Evolutionary conservation across 1,284 basidiomycete genomes (phyloP).

Genomic region (Irpex sp.): DNA sequence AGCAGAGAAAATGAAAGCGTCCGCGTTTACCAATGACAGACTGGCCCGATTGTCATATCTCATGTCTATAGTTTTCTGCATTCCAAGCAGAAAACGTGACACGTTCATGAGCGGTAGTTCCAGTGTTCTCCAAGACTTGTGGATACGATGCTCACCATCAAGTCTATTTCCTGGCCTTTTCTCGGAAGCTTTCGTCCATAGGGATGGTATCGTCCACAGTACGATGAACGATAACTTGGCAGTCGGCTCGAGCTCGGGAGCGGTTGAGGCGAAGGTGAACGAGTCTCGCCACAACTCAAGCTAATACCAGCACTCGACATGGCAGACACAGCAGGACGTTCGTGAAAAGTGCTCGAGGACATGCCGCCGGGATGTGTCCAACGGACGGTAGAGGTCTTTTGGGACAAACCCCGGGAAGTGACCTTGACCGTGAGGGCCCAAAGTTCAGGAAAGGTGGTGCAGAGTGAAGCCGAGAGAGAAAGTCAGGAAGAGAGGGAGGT

Average conservation of each 20-base stretch:
- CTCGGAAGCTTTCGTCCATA: not conserved
- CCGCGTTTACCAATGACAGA: constrained; percentile 4
- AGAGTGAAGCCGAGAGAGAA: not conserved
- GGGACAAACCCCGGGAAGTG: not conserved
- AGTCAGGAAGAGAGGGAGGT: not conserved
- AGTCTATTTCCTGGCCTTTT: not conserved
- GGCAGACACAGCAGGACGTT: not conserved
- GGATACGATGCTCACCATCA: constrained; percentile 5
- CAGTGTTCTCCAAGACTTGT: not conserved
- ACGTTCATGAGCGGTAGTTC: not conserved
- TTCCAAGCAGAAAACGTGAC: not conserved
- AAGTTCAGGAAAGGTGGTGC: not conserved
- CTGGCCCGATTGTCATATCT: not conserved
- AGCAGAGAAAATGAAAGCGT: not conserved
- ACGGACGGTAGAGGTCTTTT: constrained; percentile 3
- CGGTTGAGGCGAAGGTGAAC: not conserved
- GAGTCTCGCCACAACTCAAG: not conserved
- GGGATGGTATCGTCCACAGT: constrained; percentile 10
- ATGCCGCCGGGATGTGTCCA: not conserved
- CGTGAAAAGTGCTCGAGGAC: not conserved
- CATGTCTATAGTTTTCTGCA: constrained; percentile 10
- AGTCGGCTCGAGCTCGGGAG: constrained; percentile 1
- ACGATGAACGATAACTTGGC: constrained; percentile 8
- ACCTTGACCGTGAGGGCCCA: not conserved
- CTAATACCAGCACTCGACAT: not conserved